Conservation (phyloP, 768 basidiomycete genomes). For the Flagelloscypha sp. region DNA sequence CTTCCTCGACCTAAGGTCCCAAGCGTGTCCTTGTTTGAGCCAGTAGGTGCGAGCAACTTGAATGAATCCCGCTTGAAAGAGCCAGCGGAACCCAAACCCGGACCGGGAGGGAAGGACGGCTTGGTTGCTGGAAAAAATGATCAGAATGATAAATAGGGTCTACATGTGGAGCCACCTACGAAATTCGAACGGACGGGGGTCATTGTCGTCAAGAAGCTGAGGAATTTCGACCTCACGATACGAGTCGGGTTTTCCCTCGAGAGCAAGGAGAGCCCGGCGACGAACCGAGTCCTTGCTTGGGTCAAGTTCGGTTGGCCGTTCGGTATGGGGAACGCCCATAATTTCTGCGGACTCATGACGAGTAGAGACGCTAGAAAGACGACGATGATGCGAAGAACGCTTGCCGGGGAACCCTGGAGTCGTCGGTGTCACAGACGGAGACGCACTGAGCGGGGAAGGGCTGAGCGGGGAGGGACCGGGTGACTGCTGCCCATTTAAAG, state of each 20-base stretch:
- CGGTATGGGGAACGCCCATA: constrained; percentile 80
- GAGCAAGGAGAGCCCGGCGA: constrained; percentile 73
- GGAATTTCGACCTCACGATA: constrained; percentile 80
- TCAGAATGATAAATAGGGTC: constrained; percentile 6
- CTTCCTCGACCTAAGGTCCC: constrained; percentile 77
- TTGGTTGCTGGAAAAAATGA: constrained; percentile 40
- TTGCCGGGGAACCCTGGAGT: constrained; percentile 27
- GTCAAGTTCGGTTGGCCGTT: no score
- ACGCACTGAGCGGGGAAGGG: no score
- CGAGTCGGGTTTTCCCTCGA: constrained; percentile 76
- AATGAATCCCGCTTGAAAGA: constrained; percentile 73
- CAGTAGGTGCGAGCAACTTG: constrained; percentile 54
- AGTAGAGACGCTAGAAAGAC: constrained; percentile 83
- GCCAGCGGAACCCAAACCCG: constrained; percentile 32
- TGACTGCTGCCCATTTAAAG: no score
- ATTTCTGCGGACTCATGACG: constrained; percentile 85
- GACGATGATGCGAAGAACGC: constrained; percentile 75
- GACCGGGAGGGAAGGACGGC: constrained; percentile 46
- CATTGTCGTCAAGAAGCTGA: no score
- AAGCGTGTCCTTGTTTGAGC: constrained; percentile 67
- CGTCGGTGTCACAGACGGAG: no score
- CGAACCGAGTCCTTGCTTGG: constrained; percentile 68
- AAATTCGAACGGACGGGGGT: constrained; percentile 57
- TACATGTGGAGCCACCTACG: constrained; percentile 36
- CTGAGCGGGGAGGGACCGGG: no score